Percentiles rank a stretch among this genome's conserved stretches.
phyloP scores from a whole-genome alignment of 176 grass and related monocot genomes.

The Tillandsia leiboldiana region DNA sequence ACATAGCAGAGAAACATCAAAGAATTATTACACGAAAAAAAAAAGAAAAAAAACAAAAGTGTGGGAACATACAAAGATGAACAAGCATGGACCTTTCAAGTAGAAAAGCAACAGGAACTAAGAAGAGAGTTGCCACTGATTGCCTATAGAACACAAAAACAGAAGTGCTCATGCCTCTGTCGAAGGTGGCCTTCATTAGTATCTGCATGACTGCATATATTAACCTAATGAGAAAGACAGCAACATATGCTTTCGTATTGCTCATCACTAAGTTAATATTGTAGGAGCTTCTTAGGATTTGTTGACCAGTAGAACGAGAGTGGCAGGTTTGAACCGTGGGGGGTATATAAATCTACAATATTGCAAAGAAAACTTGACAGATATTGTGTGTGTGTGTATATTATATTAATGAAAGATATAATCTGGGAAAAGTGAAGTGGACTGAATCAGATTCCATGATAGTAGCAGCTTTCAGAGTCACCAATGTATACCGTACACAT shows the following conservation, averaged over 20 bases:
- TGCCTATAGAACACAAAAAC: constrained; percentile 81
- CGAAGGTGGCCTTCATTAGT: constrained; percentile 43
- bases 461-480: background rate
- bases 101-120: constrained; percentile 39
- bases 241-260: constrained; percentile 24
- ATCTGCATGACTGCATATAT: constrained; percentile 67
- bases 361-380: too few species aligned
- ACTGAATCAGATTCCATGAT: background rate
- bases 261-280: constrained; percentile 12
- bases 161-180: constrained; percentile 49
- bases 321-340: too few species aligned
- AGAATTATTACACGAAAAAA: background rate
- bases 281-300: background rate
- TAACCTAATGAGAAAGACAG: constrained; percentile 40
- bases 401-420: too few species aligned
- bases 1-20: background rate
- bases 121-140: constrained; percentile 33
- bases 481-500: background rate
- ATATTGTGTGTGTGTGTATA: too few species aligned
- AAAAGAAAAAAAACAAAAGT: background rate
- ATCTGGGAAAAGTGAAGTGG: background rate
- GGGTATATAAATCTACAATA: too few species aligned
- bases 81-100: constrained; percentile 37
- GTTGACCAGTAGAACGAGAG: background rate
- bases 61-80: background rate